Conservation (phyloP, 2,329 filamentous ascomycete genomes). For the Pseudogymnoascus sp. region DNA sequence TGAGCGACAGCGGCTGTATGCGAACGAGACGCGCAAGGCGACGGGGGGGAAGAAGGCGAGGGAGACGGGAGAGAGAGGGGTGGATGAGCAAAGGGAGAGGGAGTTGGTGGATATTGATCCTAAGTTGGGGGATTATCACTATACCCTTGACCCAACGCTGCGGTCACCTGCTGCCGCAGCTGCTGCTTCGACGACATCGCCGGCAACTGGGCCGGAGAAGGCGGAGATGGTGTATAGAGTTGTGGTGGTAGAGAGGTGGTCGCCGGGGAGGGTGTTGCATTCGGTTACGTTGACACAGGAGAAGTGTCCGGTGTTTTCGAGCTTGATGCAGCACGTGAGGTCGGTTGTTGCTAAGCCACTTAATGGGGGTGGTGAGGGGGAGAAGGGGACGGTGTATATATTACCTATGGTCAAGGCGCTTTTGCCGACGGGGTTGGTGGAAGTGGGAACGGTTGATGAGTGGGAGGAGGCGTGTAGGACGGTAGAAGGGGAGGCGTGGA, state of each 20-base stretch:
- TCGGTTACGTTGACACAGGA: slow-evolving; percentile 16
- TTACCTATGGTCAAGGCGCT: slow-evolving; percentile 19
- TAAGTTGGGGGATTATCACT: slow-evolving; percentile 11
- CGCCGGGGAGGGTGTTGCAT: slow-evolving; percentile 16
- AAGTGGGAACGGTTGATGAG: slow-evolving; percentile 19
- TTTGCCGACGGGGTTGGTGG: slow-evolving; percentile 18
- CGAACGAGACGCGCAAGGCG: slow-evolving; percentile 18
- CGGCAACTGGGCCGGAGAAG: not conserved
- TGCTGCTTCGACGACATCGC: not conserved
- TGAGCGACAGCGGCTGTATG: slow-evolving; percentile 27
- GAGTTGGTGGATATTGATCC: slow-evolving; percentile 11
- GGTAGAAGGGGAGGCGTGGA: slow-evolving; percentile 23
- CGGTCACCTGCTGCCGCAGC: not conserved
- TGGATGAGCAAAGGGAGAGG: not conserved
- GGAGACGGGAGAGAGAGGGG: not conserved
- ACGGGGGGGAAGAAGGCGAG: slow-evolving; percentile 9
- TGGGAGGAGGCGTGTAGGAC: slow-evolving; percentile 18
- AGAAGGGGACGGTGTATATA: slow-evolving; percentile 11
- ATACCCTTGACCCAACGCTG: slow-evolving; percentile 5
- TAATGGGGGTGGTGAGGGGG: slow-evolving; percentile 10
- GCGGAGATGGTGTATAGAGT: slow-evolving; percentile 18
- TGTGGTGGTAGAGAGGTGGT: slow-evolving; percentile 21
- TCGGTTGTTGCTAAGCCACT: slow-evolving; percentile 12
- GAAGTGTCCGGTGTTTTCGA: slow-evolving; percentile 21
- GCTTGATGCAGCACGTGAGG: slow-evolving; percentile 21